Conservation (phyloP, 495 filamentous ascomycete genomes). For the Xylaria nigripes region DNA sequence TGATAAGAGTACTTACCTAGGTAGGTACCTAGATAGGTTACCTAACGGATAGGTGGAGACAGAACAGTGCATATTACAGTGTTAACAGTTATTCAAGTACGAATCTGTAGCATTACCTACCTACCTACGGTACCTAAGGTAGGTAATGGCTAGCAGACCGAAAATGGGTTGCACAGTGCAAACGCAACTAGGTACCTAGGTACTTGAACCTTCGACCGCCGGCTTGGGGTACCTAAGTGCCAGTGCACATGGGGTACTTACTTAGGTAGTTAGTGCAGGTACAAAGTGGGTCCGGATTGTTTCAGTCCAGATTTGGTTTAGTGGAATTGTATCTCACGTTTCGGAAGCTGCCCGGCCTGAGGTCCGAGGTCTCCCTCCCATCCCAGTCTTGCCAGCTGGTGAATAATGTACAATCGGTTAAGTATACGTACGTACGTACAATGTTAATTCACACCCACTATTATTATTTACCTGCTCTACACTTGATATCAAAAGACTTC, state of each 20-base stretch:
- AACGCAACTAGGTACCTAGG: no score
- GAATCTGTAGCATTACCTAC: no score
- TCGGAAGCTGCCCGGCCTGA: background rate
- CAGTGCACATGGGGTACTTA: background rate
- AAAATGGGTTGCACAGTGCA: background rate
- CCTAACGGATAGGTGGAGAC: background rate
- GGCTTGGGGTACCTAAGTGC: background rate
- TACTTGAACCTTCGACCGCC: background rate
- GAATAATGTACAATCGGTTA: background rate
- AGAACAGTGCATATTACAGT: background rate
- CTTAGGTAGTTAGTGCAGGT: background rate
- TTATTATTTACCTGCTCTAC: no score
- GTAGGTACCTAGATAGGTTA: no score
- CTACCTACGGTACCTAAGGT: no score
- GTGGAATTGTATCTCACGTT: background rate
- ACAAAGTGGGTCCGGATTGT: background rate
- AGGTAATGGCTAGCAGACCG: no score
- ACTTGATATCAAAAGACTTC: no score
- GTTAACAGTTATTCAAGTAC: no score
- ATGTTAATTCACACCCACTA: no score
- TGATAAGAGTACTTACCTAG: conserved; percentile 3
- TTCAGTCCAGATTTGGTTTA: background rate
- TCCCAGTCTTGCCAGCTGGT: background rate
- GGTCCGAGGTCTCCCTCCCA: background rate
- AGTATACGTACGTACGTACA: no score